These are phyloP conservation scores for Aspergillus steynii DNA, from an alignment of 495 filamentous ascomycete genomes.

Conservation along the genomic window DNA sequence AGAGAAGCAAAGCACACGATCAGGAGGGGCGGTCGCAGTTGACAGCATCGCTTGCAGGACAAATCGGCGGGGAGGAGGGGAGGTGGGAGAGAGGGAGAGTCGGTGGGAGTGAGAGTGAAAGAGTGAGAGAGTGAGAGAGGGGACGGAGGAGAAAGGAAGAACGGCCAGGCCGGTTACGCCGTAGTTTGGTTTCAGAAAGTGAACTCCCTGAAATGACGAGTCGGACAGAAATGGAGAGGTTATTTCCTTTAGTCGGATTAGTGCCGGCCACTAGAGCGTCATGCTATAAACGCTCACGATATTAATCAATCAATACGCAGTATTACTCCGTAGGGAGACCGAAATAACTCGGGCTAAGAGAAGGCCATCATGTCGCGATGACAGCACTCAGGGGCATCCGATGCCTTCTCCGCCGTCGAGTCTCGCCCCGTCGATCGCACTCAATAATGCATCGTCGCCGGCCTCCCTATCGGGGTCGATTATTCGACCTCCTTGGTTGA, in stretches of 20 bases:
- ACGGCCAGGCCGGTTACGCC: not conserved
- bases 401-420: slow-evolving; percentile 5
- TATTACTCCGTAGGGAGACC: too few species aligned
- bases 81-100: not conserved
- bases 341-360: too few species aligned
- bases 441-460: slow-evolving; percentile 20
- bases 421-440: slow-evolving; percentile 24
- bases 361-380: too few species aligned
- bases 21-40: slow-evolving; percentile 14
- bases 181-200: not conserved
- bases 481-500: not conserved
- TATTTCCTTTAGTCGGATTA: slow-evolving; percentile 1
- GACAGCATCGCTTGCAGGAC: slow-evolving; percentile 21
- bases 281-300: too few species aligned
- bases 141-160: slow-evolving; percentile 1
- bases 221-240: not conserved
- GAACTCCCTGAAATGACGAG: not conserved
- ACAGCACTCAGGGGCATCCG: not conserved
- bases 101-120: slow-evolving; percentile 5
- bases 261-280: slow-evolving; percentile 7
- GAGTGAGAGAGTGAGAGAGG: slow-evolving; percentile 3
- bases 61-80: not conserved
- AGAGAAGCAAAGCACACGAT: slow-evolving; percentile 15
- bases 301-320: too few species aligned
- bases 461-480: not conserved